These are phyloP conservation scores for Brachypodium distachyon DNA, from an alignment of 202 grass and related monocot species.

Conservation along the genomic window DNA sequence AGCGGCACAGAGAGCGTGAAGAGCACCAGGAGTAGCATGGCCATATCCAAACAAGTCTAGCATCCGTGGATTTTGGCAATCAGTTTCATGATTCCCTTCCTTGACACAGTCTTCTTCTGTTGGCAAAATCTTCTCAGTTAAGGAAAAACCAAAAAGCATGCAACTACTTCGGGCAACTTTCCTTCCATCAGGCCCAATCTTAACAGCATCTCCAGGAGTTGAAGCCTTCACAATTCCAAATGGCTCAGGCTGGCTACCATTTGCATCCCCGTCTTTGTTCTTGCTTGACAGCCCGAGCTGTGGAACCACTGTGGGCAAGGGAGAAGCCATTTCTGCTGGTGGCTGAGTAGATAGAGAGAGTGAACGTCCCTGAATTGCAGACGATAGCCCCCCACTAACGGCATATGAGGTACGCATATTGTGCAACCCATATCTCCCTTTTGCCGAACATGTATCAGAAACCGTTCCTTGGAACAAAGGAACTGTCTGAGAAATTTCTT, in stretches of 20 bases:
- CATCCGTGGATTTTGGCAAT: conserved; percentile 45
- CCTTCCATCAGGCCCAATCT: conserved; percentile 25
- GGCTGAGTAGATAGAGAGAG: conserved; percentile 24
- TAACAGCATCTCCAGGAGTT: conserved; percentile 20
- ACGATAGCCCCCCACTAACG: conserved; percentile 33
- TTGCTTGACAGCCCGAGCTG: conserved; percentile 17
- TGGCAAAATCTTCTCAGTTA: conserved; percentile 60
- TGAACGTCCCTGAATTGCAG: conserved; percentile 37
- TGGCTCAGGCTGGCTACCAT: conserved; percentile 10
- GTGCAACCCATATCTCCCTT: conserved; percentile 2
- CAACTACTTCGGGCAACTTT: conserved; percentile 40
- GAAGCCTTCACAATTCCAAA: conserved; percentile 7
- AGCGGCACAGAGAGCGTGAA: conserved; percentile 58
- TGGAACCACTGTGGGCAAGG: conserved; percentile 23
- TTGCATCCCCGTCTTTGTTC: background rate
- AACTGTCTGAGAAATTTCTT: conserved; percentile 75
- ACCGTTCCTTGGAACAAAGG: conserved; percentile 34
- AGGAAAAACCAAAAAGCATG: conserved; percentile 87
- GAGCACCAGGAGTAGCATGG: conserved; percentile 35
- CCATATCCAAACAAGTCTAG: conserved; percentile 56
- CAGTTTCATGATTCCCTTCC: conserved; percentile 36
- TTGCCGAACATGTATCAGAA: conserved; percentile 23
- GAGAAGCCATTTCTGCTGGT: conserved; percentile 36
- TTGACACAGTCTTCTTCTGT: conserved; percentile 37
- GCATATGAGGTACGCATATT: conserved; percentile 17